These are phyloP conservation scores for Aspergillus diversus DNA, from an alignment of 495 filamentous ascomycete genomes.

Conservation along the genomic window DNA sequence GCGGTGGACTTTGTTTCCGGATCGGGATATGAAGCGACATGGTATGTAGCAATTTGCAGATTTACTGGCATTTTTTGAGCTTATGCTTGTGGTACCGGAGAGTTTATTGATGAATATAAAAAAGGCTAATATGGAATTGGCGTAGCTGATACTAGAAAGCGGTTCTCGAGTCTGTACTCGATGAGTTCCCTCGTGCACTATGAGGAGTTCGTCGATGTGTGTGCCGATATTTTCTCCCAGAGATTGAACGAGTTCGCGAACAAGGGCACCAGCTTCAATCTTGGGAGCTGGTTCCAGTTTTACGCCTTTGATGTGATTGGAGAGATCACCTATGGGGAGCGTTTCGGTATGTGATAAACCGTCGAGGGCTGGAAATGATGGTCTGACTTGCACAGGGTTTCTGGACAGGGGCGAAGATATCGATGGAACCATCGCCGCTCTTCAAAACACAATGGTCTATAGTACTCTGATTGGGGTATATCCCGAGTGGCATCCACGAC, in stretches of 20 bases:
- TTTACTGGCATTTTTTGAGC: neutral
- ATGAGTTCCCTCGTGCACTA: constrained; percentile 59
- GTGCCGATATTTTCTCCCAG: constrained; percentile 48
- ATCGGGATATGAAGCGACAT: constrained; percentile 47
- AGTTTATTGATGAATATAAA: neutral
- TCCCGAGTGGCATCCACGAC: constrained; percentile 46
- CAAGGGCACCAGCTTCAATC: constrained; percentile 38
- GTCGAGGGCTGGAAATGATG: neutral
- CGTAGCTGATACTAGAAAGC: constrained; percentile 34
- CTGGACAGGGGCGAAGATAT: constrained; percentile 65
- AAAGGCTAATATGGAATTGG: neutral
- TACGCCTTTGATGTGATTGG: constrained; percentile 68
- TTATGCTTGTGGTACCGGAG: neutral
- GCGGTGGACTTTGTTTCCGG: constrained; percentile 45
- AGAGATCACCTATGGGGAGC: constrained; percentile 66
- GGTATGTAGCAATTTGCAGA: constrained; percentile 22
- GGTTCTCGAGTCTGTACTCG: constrained; percentile 51
- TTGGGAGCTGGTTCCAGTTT: constrained; percentile 59
- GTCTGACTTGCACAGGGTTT: constrained; percentile 47
- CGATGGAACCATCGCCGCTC: constrained; percentile 61
- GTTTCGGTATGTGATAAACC: constrained; percentile 44
- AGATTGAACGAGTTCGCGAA: constrained; percentile 49
- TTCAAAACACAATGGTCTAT: constrained; percentile 58
- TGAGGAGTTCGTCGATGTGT: constrained; percentile 58
- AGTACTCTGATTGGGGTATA: constrained; percentile 57